phyloP scores from a whole-genome alignment of 2,329 filamentous ascomycete species.

The Phoma sp. region DNA sequence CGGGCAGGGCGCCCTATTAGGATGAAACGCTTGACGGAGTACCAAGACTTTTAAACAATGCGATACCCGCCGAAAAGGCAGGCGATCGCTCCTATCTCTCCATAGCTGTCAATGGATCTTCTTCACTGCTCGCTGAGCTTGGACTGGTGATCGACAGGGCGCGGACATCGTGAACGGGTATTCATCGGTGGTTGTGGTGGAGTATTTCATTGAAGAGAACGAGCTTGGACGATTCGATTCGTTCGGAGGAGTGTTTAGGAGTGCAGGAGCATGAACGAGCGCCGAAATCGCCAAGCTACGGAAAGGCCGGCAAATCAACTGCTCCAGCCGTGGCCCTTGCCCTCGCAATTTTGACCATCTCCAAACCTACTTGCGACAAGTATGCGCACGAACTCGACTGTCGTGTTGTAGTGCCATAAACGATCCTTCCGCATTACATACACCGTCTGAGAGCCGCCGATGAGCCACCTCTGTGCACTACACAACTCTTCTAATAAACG shows the following conservation, averaged over 20 bases:
- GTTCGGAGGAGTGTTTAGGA: neutral
- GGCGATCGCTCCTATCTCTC: neutral
- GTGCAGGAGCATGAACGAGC: neutral
- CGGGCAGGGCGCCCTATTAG: slow-evolving; percentile 2
- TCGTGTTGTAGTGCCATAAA: too few relatives aligned
- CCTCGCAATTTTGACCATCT: too few relatives aligned
- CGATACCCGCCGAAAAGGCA: neutral
- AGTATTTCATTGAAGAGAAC: neutral
- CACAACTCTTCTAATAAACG: too few relatives aligned
- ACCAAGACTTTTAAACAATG: slow-evolving; percentile 8
- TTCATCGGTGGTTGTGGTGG: neutral
- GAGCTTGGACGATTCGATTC: neutral
- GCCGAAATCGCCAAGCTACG: slow-evolving; percentile 2
- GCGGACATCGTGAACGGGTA: neutral
- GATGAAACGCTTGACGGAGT: slow-evolving; percentile 9
- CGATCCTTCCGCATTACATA: too few relatives aligned
- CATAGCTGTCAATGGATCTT: neutral
- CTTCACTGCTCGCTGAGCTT: neutral
- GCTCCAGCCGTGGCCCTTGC: neutral
- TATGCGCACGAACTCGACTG: too few relatives aligned
- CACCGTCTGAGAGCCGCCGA: too few relatives aligned
- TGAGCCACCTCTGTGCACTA: too few relatives aligned
- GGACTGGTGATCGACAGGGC: slow-evolving; percentile 1
- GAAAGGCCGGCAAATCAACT: neutral
- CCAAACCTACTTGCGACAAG: too few relatives aligned